These are phyloP conservation scores for Rheum nobile DNA, from an alignment of 148 eudicot species.

Conservation along the genomic window DNA sequence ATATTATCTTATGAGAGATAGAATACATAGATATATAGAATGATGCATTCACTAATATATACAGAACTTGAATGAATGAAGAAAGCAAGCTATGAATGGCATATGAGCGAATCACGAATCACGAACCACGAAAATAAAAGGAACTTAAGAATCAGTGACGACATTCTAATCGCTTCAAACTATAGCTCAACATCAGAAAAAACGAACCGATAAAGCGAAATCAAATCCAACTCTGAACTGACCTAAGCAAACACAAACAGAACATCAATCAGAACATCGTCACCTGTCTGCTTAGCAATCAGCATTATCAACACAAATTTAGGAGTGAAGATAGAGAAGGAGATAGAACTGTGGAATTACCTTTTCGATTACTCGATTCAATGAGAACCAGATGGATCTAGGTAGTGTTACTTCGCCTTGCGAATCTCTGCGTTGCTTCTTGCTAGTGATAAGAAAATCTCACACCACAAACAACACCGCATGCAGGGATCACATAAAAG, in stretches of 20 bases:
- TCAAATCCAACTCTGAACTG: background rate
- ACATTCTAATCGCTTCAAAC: background rate
- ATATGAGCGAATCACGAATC: too few species aligned
- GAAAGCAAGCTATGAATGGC: too few species aligned
- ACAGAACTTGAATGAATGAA: too few species aligned
- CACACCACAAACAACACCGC: background rate
- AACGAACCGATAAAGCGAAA: background rate
- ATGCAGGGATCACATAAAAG: background rate
- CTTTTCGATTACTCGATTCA: background rate
- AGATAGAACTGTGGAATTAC: background rate
- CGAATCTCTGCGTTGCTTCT: background rate
- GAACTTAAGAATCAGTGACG: background rate
- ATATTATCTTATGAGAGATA: too few species aligned
- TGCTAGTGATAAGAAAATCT: background rate
- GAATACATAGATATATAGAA: too few species aligned
- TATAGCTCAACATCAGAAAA: background rate
- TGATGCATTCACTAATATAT: too few species aligned
- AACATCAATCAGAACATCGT: background rate
- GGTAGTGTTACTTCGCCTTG: background rate
- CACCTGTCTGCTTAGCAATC: background rate
- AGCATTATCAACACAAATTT: background rate
- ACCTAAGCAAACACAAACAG: background rate
- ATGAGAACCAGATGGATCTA: conserved; percentile 1
- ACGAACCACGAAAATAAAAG: background rate
- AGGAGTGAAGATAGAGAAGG: background rate